Evolutionary conservation across 1,284 basidiomycete species (phyloP).

Genomic region (Vanrija humicola): DNA sequence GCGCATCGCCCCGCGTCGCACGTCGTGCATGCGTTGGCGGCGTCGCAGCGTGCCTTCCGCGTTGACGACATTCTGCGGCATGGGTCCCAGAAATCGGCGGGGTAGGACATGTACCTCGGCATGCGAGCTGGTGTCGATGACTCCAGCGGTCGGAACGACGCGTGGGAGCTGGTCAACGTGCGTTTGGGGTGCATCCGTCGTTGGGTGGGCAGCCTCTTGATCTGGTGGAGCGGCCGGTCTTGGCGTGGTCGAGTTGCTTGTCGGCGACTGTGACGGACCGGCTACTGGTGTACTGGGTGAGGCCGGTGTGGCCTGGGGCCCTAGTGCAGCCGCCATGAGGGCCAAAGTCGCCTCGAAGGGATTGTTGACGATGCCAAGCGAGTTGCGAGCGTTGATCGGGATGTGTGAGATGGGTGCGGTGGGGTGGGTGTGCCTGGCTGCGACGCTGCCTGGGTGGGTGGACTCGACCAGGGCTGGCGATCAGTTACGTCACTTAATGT

Average conservation of each 20-base stretch:
- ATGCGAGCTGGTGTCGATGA: slow-evolving; percentile 26
- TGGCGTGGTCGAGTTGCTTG: not conserved
- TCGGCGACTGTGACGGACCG: not conserved
- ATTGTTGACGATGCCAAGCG: no score
- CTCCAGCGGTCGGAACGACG: not conserved
- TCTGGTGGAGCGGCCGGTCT: not conserved
- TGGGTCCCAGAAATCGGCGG: slow-evolving; percentile 40
- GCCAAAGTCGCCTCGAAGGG: no score
- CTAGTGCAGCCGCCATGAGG: not conserved
- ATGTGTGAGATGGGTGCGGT: no score
- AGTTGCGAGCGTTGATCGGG: no score
- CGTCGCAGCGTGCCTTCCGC: slow-evolving; percentile 21
- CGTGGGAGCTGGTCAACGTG: slow-evolving; percentile 25
- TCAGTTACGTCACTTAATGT: no score
- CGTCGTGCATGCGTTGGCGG: slow-evolving; percentile 13
- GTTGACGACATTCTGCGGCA: slow-evolving; percentile 32
- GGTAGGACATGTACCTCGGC: slow-evolving; percentile 24
- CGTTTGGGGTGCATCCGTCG: not conserved
- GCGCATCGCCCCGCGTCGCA: slow-evolving; percentile 11
- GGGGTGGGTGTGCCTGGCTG: no score
- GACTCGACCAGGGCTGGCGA: no score
- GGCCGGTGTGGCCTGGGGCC: not conserved
- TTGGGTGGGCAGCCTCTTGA: no score
- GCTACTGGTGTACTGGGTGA: not conserved
- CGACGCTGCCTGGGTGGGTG: no score